Percentiles rank a stretch among this genome's conserved stretches.
phyloP scores from a whole-genome alignment of 805 yeast species.

The Candida ipomoeae region DNA sequence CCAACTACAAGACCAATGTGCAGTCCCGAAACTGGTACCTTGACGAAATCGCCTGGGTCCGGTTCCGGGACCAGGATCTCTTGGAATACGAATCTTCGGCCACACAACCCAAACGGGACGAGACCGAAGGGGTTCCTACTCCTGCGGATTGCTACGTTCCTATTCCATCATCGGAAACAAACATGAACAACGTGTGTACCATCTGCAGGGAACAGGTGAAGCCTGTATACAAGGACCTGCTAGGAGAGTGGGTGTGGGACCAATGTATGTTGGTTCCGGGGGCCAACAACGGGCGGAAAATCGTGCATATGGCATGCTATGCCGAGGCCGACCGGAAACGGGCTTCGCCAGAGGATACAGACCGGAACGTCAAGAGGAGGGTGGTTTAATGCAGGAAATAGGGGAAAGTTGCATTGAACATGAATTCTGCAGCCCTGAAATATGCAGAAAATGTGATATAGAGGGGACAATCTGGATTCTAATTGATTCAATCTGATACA shows the following conservation, averaged over 20 bases:
- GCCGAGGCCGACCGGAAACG: constrained; percentile 37
- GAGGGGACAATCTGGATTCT: no score
- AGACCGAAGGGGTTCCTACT: not conserved
- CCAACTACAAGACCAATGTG: constrained; percentile 32
- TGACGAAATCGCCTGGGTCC: constrained; percentile 66
- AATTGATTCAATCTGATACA: no score
- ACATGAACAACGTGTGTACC: constrained; percentile 40
- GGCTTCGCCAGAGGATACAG: constrained; percentile 25
- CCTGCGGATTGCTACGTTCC: constrained; percentile 40
- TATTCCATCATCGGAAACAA: constrained; percentile 61
- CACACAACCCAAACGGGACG: constrained; percentile 7
- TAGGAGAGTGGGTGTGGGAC: constrained; percentile 47
- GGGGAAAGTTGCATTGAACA: no score
- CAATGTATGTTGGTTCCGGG: constrained; percentile 38
- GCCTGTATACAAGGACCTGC: constrained; percentile 40
- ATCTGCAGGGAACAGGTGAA: constrained; percentile 41
- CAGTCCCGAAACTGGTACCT: constrained; percentile 84
- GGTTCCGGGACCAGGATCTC: constrained; percentile 62
- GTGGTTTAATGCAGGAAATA: not conserved
- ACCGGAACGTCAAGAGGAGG: constrained; percentile 22
- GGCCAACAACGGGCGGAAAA: constrained; percentile 32
- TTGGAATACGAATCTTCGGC: constrained; percentile 27
- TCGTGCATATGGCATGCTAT: constrained; percentile 37
- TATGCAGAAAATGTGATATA: no score
- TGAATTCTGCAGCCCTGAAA: no score